These are phyloP conservation scores for Sporothrix brunneoviolacea DNA, from an alignment of 2,329 filamentous ascomycete species.

Conservation along the genomic window DNA sequence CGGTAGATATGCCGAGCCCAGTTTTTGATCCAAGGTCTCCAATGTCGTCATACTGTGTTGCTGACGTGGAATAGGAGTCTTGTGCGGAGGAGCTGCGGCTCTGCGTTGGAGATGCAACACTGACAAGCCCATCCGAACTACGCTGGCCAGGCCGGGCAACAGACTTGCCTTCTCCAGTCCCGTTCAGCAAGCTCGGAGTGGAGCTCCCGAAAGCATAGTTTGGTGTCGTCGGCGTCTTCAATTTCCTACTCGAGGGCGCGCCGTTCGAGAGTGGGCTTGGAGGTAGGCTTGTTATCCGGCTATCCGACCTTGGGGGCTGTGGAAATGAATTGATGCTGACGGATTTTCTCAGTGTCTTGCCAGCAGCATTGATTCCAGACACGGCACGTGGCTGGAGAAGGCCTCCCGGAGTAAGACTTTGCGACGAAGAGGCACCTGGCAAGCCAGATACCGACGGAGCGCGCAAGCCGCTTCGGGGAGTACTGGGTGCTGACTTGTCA, in stretches of 20 bases:
- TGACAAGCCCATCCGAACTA: slow-evolving; percentile 69
- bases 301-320: slow-evolving; percentile 69
- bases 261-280: slow-evolving; percentile 53
- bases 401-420: slow-evolving; percentile 45
- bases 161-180: slow-evolving; percentile 69
- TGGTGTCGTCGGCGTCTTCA: slow-evolving; percentile 50
- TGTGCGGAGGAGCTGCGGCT: slow-evolving; percentile 89
- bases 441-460: slow-evolving; percentile 16
- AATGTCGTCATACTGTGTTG: slow-evolving; percentile 78
- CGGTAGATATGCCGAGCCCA: slow-evolving; percentile 20
- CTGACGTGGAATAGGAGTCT: slow-evolving; percentile 85
- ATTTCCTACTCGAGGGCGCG: slow-evolving; percentile 42
- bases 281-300: slow-evolving; percentile 53
- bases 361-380: slow-evolving; percentile 49
- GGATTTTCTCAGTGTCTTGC: slow-evolving; percentile 72
- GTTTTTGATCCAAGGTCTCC: slow-evolving; percentile 44
- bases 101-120: slow-evolving; percentile 73
- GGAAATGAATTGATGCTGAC: slow-evolving; percentile 94
- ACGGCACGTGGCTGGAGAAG: slow-evolving; percentile 51
- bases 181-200: slow-evolving; percentile 72
- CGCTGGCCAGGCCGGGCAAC: slow-evolving; percentile 57
- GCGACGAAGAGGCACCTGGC: slow-evolving; percentile 33
- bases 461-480: slow-evolving; percentile 32
- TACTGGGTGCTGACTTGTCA: slow-evolving; percentile 51
- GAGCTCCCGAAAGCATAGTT: slow-evolving; percentile 42